Conservation (phyloP, 2,329 filamentous ascomycete genomes). For the Bipolaris gigantea region DNA sequence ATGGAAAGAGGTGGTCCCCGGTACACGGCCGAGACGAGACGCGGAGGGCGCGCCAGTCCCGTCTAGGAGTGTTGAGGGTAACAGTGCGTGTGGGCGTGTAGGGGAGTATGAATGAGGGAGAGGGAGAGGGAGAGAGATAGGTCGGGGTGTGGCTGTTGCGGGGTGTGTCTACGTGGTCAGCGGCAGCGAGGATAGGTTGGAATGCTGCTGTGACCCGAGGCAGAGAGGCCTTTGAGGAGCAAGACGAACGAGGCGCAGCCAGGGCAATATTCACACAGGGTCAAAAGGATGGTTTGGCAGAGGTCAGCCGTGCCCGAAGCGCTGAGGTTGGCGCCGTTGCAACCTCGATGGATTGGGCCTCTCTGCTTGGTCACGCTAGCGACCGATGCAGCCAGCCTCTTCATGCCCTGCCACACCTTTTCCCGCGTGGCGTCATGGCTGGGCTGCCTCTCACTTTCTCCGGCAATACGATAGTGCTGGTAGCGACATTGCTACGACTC, state of each 20-base stretch:
- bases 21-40: neutral
- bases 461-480: no score
- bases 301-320: constrained; percentile 7
- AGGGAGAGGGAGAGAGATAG: neutral
- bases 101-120: neutral
- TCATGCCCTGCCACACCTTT: neutral
- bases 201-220: no score
- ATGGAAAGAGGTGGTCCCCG: neutral
- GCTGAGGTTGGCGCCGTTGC: constrained; percentile 15
- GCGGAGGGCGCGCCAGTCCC: neutral
- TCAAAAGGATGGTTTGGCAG: constrained; percentile 7
- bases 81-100: no score
- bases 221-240: neutral
- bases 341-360: constrained; percentile 14
- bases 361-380: constrained; percentile 12
- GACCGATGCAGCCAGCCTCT: constrained; percentile 8
- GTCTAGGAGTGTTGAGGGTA: neutral
- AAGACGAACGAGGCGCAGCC: neutral
- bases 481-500: no score
- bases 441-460: no score
- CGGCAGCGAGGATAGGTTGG: neutral
- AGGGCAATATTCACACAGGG: constrained; percentile 1
- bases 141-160: constrained; percentile 15
- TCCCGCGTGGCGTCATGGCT: no score
- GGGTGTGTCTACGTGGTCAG: constrained; percentile 14